phyloP scores from a whole-genome alignment of 176 grass and related monocot genomes.

The Bothriochloa decipiens region DNA sequence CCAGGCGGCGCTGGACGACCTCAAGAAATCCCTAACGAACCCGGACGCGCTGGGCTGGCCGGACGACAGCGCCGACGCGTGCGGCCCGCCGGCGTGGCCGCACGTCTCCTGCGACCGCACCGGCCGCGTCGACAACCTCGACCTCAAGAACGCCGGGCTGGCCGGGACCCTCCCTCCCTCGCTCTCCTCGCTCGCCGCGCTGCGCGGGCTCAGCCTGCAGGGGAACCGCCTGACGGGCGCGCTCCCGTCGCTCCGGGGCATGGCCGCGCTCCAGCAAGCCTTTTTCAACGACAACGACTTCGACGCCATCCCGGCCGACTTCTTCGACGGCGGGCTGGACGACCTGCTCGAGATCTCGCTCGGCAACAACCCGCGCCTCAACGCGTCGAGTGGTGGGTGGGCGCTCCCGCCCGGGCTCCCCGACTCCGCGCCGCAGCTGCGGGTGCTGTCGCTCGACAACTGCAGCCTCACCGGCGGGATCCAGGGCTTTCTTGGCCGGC shows the following conservation, averaged over 20 bases:
- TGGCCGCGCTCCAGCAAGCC: constrained; percentile 53
- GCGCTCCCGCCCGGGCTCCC: constrained; percentile 39
- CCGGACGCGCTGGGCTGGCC: constrained; percentile 59
- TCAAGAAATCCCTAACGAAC: constrained; percentile 61
- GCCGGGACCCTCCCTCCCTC: constrained; percentile 35
- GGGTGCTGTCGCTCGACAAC: constrained; percentile 40
- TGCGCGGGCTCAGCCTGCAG: constrained; percentile 71
- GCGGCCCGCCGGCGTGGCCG: constrained; percentile 52
- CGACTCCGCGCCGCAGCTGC: constrained; percentile 49
- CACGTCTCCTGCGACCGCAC: constrained; percentile 67
- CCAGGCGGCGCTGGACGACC: constrained; percentile 54
- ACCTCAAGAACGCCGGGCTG: constrained; percentile 59
- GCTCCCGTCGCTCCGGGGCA: constrained; percentile 66
- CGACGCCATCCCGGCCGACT: constrained; percentile 60
- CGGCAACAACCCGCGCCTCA: constrained; percentile 65
- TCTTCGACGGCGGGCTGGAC: constrained; percentile 41
- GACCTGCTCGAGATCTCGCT: constrained; percentile 55
- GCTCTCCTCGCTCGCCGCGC: constrained; percentile 51
- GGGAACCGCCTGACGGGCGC: constrained; percentile 59
- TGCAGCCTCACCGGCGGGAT: constrained; percentile 60
- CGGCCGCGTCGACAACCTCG: constrained; percentile 76
- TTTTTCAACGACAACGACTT: constrained; percentile 81
- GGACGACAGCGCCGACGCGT: constrained; percentile 49
- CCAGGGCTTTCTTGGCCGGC: constrained; percentile 51
- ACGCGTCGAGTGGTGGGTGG: constrained; percentile 55